phyloP scores from a whole-genome alignment of 2,329 filamentous ascomycete species.

The Parastagonospora avenae region DNA sequence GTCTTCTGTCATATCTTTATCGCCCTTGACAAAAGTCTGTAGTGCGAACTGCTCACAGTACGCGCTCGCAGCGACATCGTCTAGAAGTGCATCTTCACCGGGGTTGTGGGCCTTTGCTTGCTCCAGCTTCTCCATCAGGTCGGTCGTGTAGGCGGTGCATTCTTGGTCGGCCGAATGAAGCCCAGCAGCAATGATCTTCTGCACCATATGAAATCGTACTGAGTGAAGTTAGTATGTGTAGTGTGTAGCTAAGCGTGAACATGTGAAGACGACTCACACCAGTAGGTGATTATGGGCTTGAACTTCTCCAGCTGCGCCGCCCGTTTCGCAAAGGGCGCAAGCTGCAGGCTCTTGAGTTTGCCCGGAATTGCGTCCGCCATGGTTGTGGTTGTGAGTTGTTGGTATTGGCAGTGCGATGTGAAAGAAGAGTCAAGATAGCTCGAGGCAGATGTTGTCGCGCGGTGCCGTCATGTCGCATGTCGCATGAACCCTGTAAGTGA shows the following conservation, averaged over 20 bases:
- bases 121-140: conserved; percentile 90
- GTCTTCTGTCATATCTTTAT: conserved; percentile 79
- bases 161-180: conserved; percentile 81
- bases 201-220: conserved; percentile 71
- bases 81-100: conserved; percentile 80
- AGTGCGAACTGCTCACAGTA: conserved; percentile 94
- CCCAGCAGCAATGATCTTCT: conserved; percentile 82
- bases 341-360: conserved; percentile 77
- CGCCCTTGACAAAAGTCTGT: conserved; percentile 83
- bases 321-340: conserved; percentile 81
- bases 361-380: conserved; percentile 78
- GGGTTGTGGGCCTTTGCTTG: conserved; percentile 74
- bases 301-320: conserved; percentile 81
- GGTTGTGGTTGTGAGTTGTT: background rate
- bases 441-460: background rate
- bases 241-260: background rate
- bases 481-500: conserved; percentile 1
- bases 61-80: conserved; percentile 84
- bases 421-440: background rate
- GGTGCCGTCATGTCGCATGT: conserved; percentile 1
- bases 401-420: background rate
- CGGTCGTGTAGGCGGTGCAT: conserved; percentile 78
- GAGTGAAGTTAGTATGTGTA: conserved; percentile 16
- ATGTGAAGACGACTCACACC: conserved; percentile 70
- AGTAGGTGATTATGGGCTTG: conserved; percentile 91